A percentile compares a stretch with the other conserved stretches of the same genome.
Conservation (phyloP, 2,329 filamentous ascomycete genomes). For the Cordyceps cicadae region DNA sequence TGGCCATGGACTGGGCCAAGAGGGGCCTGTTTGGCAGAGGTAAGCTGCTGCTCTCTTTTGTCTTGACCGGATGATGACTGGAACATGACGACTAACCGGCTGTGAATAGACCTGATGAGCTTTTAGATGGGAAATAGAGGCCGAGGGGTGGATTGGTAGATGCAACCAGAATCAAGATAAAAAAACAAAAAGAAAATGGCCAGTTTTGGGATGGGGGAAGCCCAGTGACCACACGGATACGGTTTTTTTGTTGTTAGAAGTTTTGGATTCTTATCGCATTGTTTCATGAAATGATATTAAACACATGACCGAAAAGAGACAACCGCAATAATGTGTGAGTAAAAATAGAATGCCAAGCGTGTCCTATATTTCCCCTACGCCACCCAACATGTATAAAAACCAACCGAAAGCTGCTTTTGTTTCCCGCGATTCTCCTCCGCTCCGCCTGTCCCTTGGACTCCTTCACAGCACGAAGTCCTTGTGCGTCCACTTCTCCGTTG, state of each 20-base stretch:
- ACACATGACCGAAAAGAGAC: background rate
- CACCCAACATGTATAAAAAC: background rate
- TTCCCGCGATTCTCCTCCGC: too few relatives aligned
- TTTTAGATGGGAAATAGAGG: slow-evolving; percentile 16
- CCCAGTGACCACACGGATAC: too few relatives aligned
- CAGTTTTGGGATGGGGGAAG: background rate
- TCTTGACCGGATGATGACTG: background rate
- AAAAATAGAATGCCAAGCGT: background rate
- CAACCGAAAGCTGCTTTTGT: background rate
- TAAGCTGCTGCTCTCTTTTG: slow-evolving; percentile 39
- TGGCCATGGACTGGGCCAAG: slow-evolving; percentile 99
- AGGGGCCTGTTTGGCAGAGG: slow-evolving; percentile 90
- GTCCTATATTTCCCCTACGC: background rate
- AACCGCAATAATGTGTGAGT: background rate
- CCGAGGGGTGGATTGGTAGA: background rate
- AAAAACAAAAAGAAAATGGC: background rate
- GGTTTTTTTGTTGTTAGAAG: background rate
- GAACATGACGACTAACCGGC: background rate
- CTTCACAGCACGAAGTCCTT: slow-evolving; percentile 65
- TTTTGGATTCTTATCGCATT: background rate
- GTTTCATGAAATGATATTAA: background rate
- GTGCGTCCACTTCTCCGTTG: slow-evolving; percentile 94
- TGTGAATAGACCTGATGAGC: slow-evolving; percentile 27
- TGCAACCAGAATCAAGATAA: too few relatives aligned
- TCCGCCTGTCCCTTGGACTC: background rate